phyloP scores from a whole-genome alignment of 2,329 filamentous ascomycete species.

The Lanzia echinophila region DNA sequence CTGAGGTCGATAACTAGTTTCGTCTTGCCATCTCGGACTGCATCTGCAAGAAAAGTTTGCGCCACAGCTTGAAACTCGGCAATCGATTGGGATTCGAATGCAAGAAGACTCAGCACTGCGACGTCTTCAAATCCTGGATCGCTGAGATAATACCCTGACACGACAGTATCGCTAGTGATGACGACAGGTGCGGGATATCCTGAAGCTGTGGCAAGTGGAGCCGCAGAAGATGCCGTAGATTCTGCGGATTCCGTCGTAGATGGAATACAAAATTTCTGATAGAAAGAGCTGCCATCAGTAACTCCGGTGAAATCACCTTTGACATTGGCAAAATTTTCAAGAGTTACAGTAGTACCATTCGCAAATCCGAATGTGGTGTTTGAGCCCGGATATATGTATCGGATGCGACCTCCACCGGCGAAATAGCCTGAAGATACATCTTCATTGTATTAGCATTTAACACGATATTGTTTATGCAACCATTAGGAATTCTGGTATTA shows the following conservation, averaged over 20 bases:
- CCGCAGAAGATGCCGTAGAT: constrained; percentile 1
- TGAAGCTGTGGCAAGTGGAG: constrained; percentile 13
- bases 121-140: constrained; percentile 26
- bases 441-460: neutral
- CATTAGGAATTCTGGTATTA: neutral
- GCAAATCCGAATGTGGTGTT: constrained; percentile 35
- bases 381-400: constrained; percentile 34
- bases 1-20: constrained; percentile 59
- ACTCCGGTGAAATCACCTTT: constrained; percentile 31
- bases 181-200: constrained; percentile 26
- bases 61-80: constrained; percentile 26
- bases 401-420: constrained; percentile 31
- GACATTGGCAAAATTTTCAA: constrained; percentile 32
- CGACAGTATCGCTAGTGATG: constrained; percentile 20
- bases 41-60: constrained; percentile 38
- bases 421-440: constrained; percentile 31
- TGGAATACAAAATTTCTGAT: constrained; percentile 20
- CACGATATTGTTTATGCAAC: neutral
- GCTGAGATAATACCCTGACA: constrained; percentile 28
- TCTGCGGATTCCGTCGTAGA: neutral
- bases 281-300: constrained; percentile 25
- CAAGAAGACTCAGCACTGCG: constrained; percentile 26
- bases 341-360: constrained; percentile 32
- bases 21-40: constrained; percentile 42
- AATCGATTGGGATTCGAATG: constrained; percentile 20